Evolutionary conservation across 75 land plant species (phyloP).

Genomic region (Sequoia sempervirens): DNA sequence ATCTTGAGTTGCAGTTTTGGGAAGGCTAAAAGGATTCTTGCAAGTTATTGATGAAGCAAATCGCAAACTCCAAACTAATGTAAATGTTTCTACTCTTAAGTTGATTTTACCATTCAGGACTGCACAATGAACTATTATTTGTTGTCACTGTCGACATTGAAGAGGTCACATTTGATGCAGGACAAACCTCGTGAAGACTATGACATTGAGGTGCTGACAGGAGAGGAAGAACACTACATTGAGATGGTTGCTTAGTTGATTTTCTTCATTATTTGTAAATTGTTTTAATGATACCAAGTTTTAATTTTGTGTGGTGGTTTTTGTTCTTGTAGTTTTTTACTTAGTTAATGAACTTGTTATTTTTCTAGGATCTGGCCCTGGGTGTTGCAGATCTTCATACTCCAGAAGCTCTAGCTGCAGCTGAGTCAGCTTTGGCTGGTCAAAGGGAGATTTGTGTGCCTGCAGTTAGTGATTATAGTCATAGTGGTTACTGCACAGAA

Average conservation of each 20-base stretch:
- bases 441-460: conserved; percentile 11
- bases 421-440: conserved; percentile 56
- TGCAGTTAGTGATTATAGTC: not conserved
- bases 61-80: conserved; percentile 37
- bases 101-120: not conserved
- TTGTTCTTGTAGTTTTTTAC: not conserved
- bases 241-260: conserved; percentile 54
- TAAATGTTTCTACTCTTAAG: conserved; percentile 24
- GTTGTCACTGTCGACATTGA: conserved; percentile 10
- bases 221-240: conserved; percentile 57
- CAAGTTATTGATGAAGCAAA: conserved; percentile 69
- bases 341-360: not conserved
- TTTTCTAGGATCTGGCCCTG: conserved; percentile 62
- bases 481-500: conserved; percentile 4
- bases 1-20: conserved; percentile 47
- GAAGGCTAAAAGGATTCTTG: conserved; percentile 57
- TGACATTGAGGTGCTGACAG: conserved; percentile 58
- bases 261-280: conserved; percentile 9
- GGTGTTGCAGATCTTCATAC: conserved; percentile 79
- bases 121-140: not conserved
- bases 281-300: not conserved
- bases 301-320: not conserved
- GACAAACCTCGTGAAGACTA: conserved; percentile 28
- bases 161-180: conserved; percentile 11
- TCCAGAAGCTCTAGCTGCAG: conserved; percentile 71